phyloP scores from a whole-genome alignment of 257 asterid species.

The Plantago elongata region DNA sequence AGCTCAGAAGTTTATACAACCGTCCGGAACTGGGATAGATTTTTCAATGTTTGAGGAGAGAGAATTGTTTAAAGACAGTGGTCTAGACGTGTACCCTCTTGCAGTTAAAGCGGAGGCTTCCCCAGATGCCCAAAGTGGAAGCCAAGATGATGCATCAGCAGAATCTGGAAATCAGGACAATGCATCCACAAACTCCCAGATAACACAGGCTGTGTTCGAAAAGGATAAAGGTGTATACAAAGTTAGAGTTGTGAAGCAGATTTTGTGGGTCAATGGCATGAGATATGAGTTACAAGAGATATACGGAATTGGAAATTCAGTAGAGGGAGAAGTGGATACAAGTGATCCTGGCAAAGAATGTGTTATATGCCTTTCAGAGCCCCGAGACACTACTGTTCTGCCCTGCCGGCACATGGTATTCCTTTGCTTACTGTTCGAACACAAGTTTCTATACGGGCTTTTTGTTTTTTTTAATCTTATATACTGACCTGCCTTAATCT shows the following conservation, averaged over 20 bases:
- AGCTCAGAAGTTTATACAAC: constrained; percentile 82
- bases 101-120: constrained; percentile 81
- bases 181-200: constrained; percentile 61
- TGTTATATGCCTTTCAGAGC: constrained; percentile 85
- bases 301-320: constrained; percentile 75
- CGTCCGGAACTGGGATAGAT: constrained; percentile 85
- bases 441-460: background rate
- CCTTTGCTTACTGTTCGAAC: constrained; percentile 11
- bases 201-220: constrained; percentile 77
- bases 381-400: constrained; percentile 85
- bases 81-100: constrained; percentile 63
- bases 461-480: background rate
- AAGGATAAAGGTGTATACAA: constrained; percentile 73
- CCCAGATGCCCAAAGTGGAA: constrained; percentile 31
- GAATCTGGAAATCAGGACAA: constrained; percentile 39
- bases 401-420: constrained; percentile 93
- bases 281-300: constrained; percentile 85
- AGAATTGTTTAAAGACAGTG: constrained; percentile 57
- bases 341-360: constrained; percentile 88
- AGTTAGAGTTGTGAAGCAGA: constrained; percentile 74
- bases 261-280: constrained; percentile 76
- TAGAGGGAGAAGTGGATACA: constrained; percentile 59
- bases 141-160: constrained; percentile 32
- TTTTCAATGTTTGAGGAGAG: constrained; percentile 55
- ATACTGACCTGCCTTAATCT: background rate